Evolutionary conservation across 257 asterid genomes (phyloP).

Genomic region (Solanum pinnatisectum): DNA sequence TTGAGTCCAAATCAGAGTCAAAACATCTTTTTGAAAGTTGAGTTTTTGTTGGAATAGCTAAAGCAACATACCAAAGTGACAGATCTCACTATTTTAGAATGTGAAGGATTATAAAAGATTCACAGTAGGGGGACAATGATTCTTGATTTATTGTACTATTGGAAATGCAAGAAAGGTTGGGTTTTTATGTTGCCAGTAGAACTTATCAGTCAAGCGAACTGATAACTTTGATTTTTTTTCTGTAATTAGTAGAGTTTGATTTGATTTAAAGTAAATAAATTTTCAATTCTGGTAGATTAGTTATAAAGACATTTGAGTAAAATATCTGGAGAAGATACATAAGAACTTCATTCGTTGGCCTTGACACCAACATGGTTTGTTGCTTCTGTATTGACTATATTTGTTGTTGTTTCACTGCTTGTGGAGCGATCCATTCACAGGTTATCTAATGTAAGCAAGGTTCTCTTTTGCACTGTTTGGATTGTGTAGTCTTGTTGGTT

Average conservation of each 20-base stretch:
- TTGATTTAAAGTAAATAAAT: neutral
- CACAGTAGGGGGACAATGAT: neutral
- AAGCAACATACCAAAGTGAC: neutral
- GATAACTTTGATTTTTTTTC: neutral
- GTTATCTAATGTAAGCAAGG: slow-evolving; percentile 60
- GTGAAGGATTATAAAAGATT: neutral
- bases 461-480: neutral
- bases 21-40: neutral
- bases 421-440: slow-evolving; percentile 92
- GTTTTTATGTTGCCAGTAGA: neutral
- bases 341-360: slow-evolving; percentile 71
- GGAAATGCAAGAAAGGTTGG: neutral
- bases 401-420: slow-evolving; percentile 82
- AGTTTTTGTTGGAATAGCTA: neutral
- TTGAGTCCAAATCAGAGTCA: neutral
- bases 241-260: neutral
- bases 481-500: neutral
- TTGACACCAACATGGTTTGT: slow-evolving; percentile 98
- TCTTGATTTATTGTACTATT: neutral
- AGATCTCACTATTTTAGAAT: neutral
- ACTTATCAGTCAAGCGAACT: neutral
- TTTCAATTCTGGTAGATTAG: neutral
- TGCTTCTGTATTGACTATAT: slow-evolving; percentile 74
- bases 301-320: neutral
- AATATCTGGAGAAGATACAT: slow-evolving; percentile 36